Evolutionary conservation across 371 early-diverging fungal genomes (phyloP).

Genomic region (Syncephalastrum racemosum): DNA sequence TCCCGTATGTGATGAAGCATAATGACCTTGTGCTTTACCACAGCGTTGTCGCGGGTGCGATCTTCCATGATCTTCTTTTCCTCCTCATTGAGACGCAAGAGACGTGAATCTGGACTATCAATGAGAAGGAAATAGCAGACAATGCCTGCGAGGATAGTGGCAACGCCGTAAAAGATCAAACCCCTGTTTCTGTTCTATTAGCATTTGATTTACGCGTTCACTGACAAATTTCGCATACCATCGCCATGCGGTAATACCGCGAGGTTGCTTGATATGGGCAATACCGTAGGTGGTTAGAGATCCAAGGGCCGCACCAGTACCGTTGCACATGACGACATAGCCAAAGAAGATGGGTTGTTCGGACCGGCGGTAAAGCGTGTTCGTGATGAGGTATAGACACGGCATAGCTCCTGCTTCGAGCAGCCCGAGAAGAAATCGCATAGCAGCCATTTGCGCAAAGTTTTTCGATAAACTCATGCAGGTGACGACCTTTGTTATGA

Average conservation of each 20-base stretch:
- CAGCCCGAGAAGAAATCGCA: conserved; percentile 30
- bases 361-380: conserved; percentile 25
- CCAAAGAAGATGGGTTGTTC: conserved; percentile 31
- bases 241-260: conserved; percentile 10
- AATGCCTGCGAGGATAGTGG: conserved; percentile 21
- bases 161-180: conserved; percentile 27
- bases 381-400: conserved; percentile 23
- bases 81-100: conserved; percentile 23
- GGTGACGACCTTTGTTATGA: conserved; percentile 7
- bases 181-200: conserved; percentile 16
- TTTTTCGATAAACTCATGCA: conserved; percentile 8
- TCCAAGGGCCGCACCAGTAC: conserved; percentile 23
- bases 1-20: conserved; percentile 32
- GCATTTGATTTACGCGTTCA: background rate
- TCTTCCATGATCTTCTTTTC: conserved; percentile 31
- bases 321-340: conserved; percentile 13
- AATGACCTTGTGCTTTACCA: conserved; percentile 20
- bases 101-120: conserved; percentile 27
- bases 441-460: conserved; percentile 27
- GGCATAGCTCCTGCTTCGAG: conserved; percentile 38
- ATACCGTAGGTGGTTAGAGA: conserved; percentile 27
- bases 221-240: conserved; percentile 5
- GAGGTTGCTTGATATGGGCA: conserved; percentile 12
- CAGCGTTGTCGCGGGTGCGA: conserved; percentile 31
- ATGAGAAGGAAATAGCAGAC: conserved; percentile 29